These are phyloP conservation scores for Jackrogersella minutella DNA, from an alignment of 495 filamentous ascomycete species.

Conservation along the genomic window DNA sequence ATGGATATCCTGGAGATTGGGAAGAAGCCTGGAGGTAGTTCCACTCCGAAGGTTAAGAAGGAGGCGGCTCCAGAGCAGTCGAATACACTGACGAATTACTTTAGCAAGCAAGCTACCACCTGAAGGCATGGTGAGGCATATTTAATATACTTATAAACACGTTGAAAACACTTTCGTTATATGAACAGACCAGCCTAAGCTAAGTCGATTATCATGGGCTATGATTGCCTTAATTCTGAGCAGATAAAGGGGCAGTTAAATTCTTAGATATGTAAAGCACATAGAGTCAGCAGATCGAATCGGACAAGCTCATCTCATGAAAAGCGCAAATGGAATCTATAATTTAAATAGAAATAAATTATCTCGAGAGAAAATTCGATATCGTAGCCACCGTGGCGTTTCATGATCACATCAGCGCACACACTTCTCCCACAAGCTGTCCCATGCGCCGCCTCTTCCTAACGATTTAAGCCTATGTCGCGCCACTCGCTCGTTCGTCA, in stretches of 20 bases:
- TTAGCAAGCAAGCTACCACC: conserved; percentile 42
- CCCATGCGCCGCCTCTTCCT: conserved; percentile 27
- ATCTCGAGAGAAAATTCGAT: background rate
- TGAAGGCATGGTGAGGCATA: background rate
- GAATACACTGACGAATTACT: conserved; percentile 60
- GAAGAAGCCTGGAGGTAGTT: conserved; percentile 50
- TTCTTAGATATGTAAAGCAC: background rate
- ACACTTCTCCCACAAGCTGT: conserved; percentile 31
- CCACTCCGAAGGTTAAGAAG: conserved; percentile 43
- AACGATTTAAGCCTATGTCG: conserved; percentile 32
- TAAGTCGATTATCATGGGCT: too few relatives aligned
- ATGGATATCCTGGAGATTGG: conserved; percentile 61
- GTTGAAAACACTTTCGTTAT: too few relatives aligned
- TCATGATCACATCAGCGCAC: conserved; percentile 16
- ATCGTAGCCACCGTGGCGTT: background rate
- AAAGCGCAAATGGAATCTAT: conserved; percentile 18
- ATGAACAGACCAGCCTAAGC: too few relatives aligned
- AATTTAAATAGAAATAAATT: background rate
- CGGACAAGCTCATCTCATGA: background rate
- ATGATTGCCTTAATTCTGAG: too few relatives aligned
- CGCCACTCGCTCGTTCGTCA: background rate
- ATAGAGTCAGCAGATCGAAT: background rate
- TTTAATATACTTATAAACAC: background rate
- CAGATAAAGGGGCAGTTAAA: too few relatives aligned
- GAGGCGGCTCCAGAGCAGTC: conserved; percentile 46